Conservation (phyloP, 1,139 yeast genomes). For the Arxiozyma heterogenica region DNA sequence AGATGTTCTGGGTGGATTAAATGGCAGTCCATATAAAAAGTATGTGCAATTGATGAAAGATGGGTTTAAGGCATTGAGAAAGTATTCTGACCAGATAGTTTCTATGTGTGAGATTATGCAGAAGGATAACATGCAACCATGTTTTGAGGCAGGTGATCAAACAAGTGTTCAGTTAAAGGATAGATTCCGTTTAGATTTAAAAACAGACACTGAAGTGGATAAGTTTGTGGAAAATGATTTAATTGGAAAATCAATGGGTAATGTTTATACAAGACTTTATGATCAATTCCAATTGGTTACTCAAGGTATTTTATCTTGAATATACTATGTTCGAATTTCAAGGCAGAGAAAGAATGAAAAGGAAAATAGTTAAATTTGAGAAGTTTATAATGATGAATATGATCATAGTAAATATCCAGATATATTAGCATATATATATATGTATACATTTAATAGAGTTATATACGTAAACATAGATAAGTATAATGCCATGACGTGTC, state of each 20-base stretch:
- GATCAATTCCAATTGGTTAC: conserved; percentile 91
- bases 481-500: background rate
- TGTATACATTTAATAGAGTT: background rate
- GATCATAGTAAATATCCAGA: background rate
- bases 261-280: conserved; percentile 80
- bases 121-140: conserved; percentile 79
- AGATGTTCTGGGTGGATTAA: conserved; percentile 74
- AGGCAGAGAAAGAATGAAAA: background rate
- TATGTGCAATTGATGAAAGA: conserved; percentile 57
- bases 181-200: conserved; percentile 66
- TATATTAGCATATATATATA: conserved; percentile 1
- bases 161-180: conserved; percentile 72
- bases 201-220: conserved; percentile 60
- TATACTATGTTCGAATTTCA: background rate
- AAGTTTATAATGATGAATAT: too few relatives aligned
- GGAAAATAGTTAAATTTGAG: too few relatives aligned
- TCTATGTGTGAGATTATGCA: conserved; percentile 89
- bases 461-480: too few relatives aligned
- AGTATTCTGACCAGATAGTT: conserved; percentile 61
- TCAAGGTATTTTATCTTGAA: conserved; percentile 76
- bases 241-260: conserved; percentile 76
- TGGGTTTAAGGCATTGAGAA: conserved; percentile 64
- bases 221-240: conserved; percentile 64
- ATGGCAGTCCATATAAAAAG: conserved; percentile 46
- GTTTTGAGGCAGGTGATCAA: conserved; percentile 79